Base-by-base conservation (phyloP, 345 rosid genomes). In the Carallia brachiata region DNA sequence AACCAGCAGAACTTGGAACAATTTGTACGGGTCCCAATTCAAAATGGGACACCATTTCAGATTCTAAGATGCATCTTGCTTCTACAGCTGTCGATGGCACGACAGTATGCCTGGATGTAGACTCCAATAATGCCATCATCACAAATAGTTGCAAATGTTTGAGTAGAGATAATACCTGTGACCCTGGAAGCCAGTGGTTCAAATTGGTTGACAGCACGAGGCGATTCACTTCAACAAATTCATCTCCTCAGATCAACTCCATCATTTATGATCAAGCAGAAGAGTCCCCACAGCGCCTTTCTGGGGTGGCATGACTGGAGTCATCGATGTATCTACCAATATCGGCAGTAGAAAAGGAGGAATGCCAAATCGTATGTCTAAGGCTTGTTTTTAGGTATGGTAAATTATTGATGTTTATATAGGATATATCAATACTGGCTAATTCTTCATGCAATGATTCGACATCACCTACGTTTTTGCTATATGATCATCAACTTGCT, bases 61-160 rank as follows among this genome's bases (percentile, higher is more conserved):
- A 90, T 61, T 92, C 99, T 2, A 83, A 79, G 68, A 84, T 95
- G 97, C 98, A 90, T 66, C 84, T 95, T 1, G 80, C 96, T 9
- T 71, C 94, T 0, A 80, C 50, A 32, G 65, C 81, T 53, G 60
- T 72, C 30, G 68, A 84, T 37, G 88, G 88, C 13, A 69, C 81
- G 1, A 23, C 76, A 2, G 79, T 88, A 59, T 95, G 99, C 86
- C 80, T 92, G 56, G 98, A 95, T 65, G 86, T 92, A 36, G 97
- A 84, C 65, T 67, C 84, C 47, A 2, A 36, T 75, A 75, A 81
- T 71, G 76, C 40, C 8, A 73, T 90, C 12, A 65, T 87, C 4
- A 77, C 84, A 44, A 86, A 70, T 58, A 32, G 36, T 4, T 90
- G 97, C 75, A 86, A 80, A 54, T 90, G 97, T 70, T 57, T 89